phyloP scores from a whole-genome alignment of 2,329 filamentous ascomycete species.

The Colletotrichum sansevieriae region DNA sequence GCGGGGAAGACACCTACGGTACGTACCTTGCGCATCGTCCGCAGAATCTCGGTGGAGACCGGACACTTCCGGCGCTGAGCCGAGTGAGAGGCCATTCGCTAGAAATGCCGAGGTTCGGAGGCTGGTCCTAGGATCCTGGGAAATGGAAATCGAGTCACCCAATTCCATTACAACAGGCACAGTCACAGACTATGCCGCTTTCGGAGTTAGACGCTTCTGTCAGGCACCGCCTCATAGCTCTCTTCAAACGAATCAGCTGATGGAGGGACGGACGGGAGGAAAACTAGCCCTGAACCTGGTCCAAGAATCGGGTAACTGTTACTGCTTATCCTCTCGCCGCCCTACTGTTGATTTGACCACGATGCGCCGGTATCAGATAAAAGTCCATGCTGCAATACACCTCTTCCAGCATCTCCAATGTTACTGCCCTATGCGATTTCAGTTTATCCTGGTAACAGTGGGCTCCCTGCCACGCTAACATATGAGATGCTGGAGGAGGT shows the following conservation, averaged over 20 bases:
- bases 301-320: background rate
- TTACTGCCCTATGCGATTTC: too few species aligned
- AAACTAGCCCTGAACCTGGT: slow-evolving; percentile 27
- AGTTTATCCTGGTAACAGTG: too few species aligned
- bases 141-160: background rate
- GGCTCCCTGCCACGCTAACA: too few species aligned
- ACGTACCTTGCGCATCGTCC: background rate
- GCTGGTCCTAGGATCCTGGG: slow-evolving; percentile 25
- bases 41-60: slow-evolving; percentile 12
- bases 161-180: background rate
- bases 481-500: too few species aligned
- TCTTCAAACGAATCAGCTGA: slow-evolving; percentile 13
- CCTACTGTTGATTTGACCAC: background rate
- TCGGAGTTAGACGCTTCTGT: background rate
- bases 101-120: slow-evolving; percentile 41
- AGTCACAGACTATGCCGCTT: background rate
- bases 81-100: slow-evolving; percentile 32
- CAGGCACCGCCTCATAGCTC: slow-evolving; percentile 27
- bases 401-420: too few species aligned
- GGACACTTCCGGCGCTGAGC: slow-evolving; percentile 32
- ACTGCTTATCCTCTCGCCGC: slow-evolving; percentile 13
- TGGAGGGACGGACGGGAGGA: slow-evolving; percentile 17
- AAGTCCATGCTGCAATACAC: slow-evolving; percentile 5
- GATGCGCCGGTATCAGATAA: slow-evolving; percentile 26
- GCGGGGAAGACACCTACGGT: slow-evolving; percentile 54